These are phyloP conservation scores for Aspergillus asperescens DNA, from an alignment of 495 filamentous ascomycete species.

Conservation along the genomic window DNA sequence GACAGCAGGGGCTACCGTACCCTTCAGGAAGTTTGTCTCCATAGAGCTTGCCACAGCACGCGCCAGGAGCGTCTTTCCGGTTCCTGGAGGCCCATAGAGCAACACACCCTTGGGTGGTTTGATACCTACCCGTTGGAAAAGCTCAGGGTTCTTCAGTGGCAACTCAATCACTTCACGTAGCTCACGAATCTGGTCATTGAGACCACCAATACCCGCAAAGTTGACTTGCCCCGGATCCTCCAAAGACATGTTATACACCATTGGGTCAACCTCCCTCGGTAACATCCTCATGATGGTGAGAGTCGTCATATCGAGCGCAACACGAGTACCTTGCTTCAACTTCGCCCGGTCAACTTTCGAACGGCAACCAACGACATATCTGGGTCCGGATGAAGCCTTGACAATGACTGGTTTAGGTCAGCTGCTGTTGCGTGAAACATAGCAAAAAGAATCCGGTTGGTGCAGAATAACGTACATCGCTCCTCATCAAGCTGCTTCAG, in stretches of 20 bases:
- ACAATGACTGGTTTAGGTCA: slow-evolving; percentile 53
- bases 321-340: slow-evolving; percentile 95
- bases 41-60: slow-evolving; percentile 94
- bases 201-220: slow-evolving; percentile 96
- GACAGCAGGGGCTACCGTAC: slow-evolving; percentile 38
- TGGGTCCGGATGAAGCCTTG: slow-evolving; percentile 93
- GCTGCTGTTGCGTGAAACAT: not conserved
- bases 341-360: slow-evolving; percentile 96
- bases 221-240: slow-evolving; percentile 97
- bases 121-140: slow-evolving; percentile 95
- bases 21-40: slow-evolving; percentile 98
- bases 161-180: slow-evolving; percentile 97
- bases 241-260: slow-evolving; percentile 99
- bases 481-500: slow-evolving; percentile 98
- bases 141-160: slow-evolving; percentile 96
- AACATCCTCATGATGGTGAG: slow-evolving; percentile 99
- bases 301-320: slow-evolving; percentile 99
- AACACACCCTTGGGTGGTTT: slow-evolving; percentile 98
- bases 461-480: slow-evolving; percentile 60
- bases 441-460: not conserved
- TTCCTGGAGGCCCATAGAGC: slow-evolving; percentile 95
- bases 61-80: slow-evolving; percentile 93
- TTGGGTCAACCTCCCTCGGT: slow-evolving; percentile 93
- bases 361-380: slow-evolving; percentile 97
- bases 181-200: slow-evolving; percentile 99